phyloP scores from a whole-genome alignment of 2,329 filamentous ascomycete species.

The Phaeophleospora eucalypticola region DNA sequence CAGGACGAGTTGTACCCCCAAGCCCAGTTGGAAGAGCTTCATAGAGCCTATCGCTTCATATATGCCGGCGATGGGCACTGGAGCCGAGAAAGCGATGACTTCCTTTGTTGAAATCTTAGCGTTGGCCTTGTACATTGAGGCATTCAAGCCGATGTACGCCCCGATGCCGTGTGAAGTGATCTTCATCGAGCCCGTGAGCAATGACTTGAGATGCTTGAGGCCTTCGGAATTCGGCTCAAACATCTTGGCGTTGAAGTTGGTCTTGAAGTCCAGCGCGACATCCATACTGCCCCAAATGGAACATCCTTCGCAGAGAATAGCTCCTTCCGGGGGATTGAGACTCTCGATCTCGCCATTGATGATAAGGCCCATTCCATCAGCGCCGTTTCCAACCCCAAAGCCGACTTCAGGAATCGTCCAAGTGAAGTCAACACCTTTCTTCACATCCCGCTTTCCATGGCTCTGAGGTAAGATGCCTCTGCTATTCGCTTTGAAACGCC shows the following conservation, averaged over 20 bases:
- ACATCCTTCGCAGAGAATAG: neutral
- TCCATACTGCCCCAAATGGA: neutral
- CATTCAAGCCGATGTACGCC: neutral
- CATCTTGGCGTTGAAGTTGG: neutral
- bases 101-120: neutral
- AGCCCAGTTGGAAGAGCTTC: neutral
- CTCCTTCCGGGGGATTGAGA: neutral
- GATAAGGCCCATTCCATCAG: no score
- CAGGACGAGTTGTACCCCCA: neutral
- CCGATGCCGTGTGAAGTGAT: neutral
- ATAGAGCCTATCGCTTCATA: neutral
- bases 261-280: neutral
- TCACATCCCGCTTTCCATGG: neutral
- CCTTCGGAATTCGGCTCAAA: neutral
- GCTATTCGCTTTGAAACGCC: conserved; percentile 2
- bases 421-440: neutral
- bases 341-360: neutral
- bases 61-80: neutral
- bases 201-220: neutral
- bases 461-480: neutral
- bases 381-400: neutral
- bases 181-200: no score
- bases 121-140: neutral
- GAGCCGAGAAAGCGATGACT: neutral
- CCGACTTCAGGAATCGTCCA: neutral